phyloP scores from a whole-genome alignment of 148 eudicot genomes.

The Amaranthus cruentus region DNA sequence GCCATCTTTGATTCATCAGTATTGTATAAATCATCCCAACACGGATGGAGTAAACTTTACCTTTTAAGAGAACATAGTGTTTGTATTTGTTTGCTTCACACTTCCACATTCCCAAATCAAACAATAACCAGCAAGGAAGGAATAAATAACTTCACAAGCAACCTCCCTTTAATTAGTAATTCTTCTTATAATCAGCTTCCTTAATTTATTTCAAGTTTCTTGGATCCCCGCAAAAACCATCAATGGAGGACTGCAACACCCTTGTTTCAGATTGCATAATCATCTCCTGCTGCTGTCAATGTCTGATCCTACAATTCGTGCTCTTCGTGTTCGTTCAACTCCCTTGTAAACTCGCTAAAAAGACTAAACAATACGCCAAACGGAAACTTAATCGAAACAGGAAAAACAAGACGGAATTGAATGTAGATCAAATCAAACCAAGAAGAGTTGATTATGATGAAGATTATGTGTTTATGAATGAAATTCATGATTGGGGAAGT shows the following conservation, averaged over 20 bases:
- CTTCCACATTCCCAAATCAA: slow-evolving; percentile 19
- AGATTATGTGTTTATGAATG: not conserved
- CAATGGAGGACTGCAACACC: slow-evolving; percentile 58
- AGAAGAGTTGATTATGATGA: not conserved
- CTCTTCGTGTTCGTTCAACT: slow-evolving; percentile 52
- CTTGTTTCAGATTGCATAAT: slow-evolving; percentile 66
- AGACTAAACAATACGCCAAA: slow-evolving; percentile 36
- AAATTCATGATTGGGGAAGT: slow-evolving; percentile 19
- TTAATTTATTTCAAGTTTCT: not conserved
- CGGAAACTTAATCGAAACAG: slow-evolving; percentile 32
- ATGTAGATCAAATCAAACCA: not conserved
- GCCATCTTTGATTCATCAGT: no score
- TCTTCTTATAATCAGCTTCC: not conserved
- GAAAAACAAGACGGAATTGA: slow-evolving; percentile 18
- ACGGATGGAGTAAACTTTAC: not conserved
- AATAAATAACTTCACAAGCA: slow-evolving; percentile 44
- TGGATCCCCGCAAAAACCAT: not conserved
- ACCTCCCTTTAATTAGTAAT: slow-evolving; percentile 10
- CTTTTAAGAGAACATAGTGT: not conserved
- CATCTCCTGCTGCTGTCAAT: slow-evolving; percentile 85
- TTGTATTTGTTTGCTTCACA: slow-evolving; percentile 50
- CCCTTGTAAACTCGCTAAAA: slow-evolving; percentile 45
- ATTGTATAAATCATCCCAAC: no score
- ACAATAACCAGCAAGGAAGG: slow-evolving; percentile 40
- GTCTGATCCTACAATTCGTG: slow-evolving; percentile 53